Percentiles rank a stretch among this genome's conserved stretches.
phyloP scores from a whole-genome alignment of 768 basidiomycete genomes.

The Piloderma croceum region DNA sequence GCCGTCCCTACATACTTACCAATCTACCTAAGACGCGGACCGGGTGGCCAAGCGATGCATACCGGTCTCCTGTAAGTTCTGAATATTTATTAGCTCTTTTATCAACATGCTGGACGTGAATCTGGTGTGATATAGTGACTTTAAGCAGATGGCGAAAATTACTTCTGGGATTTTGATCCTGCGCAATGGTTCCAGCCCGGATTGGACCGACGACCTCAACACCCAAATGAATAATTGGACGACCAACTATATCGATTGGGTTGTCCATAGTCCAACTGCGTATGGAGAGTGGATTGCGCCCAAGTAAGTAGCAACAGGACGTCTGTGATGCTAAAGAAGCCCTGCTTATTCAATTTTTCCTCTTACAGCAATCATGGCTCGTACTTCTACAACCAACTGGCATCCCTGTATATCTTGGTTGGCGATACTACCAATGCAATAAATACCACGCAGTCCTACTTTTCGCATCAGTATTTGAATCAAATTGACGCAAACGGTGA shows the following conservation, averaged over 20 bases:
- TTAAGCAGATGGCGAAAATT: conserved; percentile 54
- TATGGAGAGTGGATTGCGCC: conserved; percentile 38
- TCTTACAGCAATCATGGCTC: conserved; percentile 56
- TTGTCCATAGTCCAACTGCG: conserved; percentile 43
- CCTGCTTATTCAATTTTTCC: background rate
- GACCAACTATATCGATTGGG: conserved; percentile 48
- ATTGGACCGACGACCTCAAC: conserved; percentile 53
- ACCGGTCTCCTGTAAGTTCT: conserved; percentile 49
- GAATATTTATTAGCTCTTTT: too few species aligned
- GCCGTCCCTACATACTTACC: conserved; percentile 17
- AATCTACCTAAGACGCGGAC: conserved; percentile 24
- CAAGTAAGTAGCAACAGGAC: conserved; percentile 42
- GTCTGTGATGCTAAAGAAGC: background rate
- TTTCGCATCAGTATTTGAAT: conserved; percentile 39
- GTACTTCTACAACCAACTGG: conserved; percentile 58
- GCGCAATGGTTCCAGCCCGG: conserved; percentile 40
- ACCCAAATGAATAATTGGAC: conserved; percentile 45
- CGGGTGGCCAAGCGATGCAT: conserved; percentile 32
- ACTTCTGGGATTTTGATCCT: conserved; percentile 48
- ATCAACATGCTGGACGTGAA: too few species aligned
- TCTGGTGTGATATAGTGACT: conserved; percentile 44
- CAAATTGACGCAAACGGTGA: conserved; percentile 58
- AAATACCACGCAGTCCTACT: conserved; percentile 43
- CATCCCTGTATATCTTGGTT: conserved; percentile 49
- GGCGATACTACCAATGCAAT: conserved; percentile 46